Evolutionary conservation across 1,139 yeast genomes (phyloP).

Genomic region (Pichia sp.): DNA sequence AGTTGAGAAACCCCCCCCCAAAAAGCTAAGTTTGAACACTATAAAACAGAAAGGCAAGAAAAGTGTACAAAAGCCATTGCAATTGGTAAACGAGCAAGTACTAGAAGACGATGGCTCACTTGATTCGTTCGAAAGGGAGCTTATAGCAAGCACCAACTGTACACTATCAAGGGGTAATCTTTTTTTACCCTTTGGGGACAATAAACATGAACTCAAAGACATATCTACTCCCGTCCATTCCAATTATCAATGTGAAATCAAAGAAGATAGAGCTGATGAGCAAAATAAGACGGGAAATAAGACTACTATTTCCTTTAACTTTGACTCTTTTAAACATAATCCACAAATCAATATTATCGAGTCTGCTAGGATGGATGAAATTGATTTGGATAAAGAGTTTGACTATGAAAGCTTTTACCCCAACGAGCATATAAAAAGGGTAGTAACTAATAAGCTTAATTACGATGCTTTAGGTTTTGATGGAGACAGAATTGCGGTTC

Average conservation of each 20-base stretch:
- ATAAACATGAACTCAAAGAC: neutral
- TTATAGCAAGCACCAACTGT: slow-evolving; percentile 2
- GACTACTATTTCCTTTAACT: neutral
- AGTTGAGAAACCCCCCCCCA: neutral
- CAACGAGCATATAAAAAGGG: neutral
- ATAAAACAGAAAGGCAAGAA: neutral
- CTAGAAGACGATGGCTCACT: slow-evolving; percentile 4
- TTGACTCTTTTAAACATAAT: neutral
- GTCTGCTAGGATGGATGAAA: neutral
- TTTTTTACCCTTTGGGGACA: neutral
- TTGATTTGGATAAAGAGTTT: neutral
- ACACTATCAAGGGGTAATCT: neutral
- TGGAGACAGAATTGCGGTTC: slow-evolving; percentile 3
- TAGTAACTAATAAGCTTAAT: neutral
- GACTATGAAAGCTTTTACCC: neutral
- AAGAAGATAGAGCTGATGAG: neutral
- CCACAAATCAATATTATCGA: neutral
- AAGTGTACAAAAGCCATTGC: neutral
- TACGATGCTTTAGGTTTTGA: slow-evolving; percentile 5
- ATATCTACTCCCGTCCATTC: neutral
- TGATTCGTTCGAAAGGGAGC: slow-evolving; percentile 8
- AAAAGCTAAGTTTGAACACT: neutral
- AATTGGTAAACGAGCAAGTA: neutral
- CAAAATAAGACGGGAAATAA: neutral
- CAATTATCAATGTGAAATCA: neutral